These are phyloP conservation scores for Galerina marginata DNA, from an alignment of 768 basidiomycete genomes.

Conservation along the genomic window DNA sequence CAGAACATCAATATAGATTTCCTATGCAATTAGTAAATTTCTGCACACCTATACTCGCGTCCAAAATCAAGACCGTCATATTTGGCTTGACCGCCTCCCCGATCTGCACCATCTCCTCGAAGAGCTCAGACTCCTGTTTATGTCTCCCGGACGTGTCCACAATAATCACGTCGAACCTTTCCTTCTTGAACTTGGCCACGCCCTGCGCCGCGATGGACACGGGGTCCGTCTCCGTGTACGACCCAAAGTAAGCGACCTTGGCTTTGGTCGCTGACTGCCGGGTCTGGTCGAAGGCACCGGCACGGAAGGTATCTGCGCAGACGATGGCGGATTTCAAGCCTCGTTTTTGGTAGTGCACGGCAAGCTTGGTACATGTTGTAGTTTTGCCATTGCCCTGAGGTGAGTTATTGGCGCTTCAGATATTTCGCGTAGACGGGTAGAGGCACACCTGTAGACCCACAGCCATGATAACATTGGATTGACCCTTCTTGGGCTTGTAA, in stretches of 20 bases:
- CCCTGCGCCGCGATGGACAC: conserved; percentile 94
- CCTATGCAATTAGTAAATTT: not conserved
- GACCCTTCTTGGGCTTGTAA: conserved; percentile 95
- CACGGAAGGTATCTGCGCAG: conserved; percentile 99
- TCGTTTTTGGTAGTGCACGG: conserved; percentile 95
- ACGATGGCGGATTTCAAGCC: conserved; percentile 98
- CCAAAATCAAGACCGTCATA: conserved; percentile 94
- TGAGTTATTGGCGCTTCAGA: not conserved
- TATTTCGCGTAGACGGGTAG: not conserved
- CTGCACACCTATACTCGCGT: conserved; percentile 90
- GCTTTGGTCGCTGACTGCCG: conserved; percentile 99
- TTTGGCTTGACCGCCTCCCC: conserved; percentile 91
- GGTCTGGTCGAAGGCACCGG: conserved; percentile 98
- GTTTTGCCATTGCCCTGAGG: conserved; percentile 95
- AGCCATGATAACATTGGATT: conserved; percentile 94
- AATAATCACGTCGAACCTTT: conserved; percentile 97
- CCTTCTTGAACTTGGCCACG: conserved; percentile 97
- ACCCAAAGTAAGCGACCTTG: conserved; percentile 98
- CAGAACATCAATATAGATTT: not conserved
- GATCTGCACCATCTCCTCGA: conserved; percentile 98
- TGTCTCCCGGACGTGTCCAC: conserved; percentile 98
- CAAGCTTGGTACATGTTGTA: conserved; percentile 98
- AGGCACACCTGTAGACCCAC: conserved; percentile 89
- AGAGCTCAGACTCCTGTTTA: conserved; percentile 95
- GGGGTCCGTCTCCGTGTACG: conserved; percentile 98